Evolutionary conservation across 208 protist genomes (phyloP), one percentile per base, ranked within the genome.

Genomic region (Leishmania tarentolae): DNA sequence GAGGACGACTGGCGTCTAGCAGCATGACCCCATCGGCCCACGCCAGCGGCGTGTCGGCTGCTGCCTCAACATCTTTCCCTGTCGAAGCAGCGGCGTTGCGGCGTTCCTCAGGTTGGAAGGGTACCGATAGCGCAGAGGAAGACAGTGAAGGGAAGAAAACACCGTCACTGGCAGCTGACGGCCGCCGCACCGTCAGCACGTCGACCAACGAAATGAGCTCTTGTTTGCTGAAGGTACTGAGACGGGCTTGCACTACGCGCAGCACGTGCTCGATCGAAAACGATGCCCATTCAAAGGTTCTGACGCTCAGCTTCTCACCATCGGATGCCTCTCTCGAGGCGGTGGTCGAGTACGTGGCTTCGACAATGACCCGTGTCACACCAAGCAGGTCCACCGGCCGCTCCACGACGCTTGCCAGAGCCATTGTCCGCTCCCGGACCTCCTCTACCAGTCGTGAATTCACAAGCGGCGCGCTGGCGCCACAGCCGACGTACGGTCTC

Each of bases 181-280:
- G n/a, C 37, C 28, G 73, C 19, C 82, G 86, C 78, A 92, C 83
- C 50, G 87, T 92, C 13, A 94, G 69, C 13, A 81, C 84, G 76
- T 94, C 91, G 40, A 94, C 35, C 4, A 94, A 74, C 19, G 83
- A 79, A 31, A 94, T 82, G 1, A 93, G 76, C 40, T 94, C 91
- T 59, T 91, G 91, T 37, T 86, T 83, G 44, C 76, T 47, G 76
- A 88, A 94, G 40, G 71, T 83, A 63, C 84, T 76, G 4, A 94
- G 75, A 52, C 88, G 81, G 4, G 86, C 86, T 59, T 87, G 87
- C 65, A 92, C 81, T 0, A 81, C 83, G 24, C 61, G 46, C 66
- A 87, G 46, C 1, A 87, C 77, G 28, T 82, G 80, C 28, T 73
- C 76, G 8, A 89, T 80, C 66, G 84, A 69, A 17, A 40, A 69